phyloP scores from a whole-genome alignment of 176 grass and related monocot genomes.

The Musa schizocarpa region DNA sequence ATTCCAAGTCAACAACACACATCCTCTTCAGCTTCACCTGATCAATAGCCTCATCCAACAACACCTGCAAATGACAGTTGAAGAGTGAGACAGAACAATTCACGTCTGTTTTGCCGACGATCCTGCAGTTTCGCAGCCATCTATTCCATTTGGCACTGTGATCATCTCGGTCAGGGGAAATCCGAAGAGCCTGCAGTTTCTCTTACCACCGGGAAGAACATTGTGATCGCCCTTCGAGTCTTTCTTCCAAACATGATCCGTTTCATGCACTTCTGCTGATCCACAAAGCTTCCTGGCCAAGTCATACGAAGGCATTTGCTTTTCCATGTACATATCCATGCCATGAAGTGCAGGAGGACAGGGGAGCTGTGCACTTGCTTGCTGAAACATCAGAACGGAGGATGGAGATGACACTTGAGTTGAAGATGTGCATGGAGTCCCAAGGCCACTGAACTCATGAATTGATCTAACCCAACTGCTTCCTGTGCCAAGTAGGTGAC shows the following conservation, averaged over 20 bases:
- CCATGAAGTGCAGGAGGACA: constrained; percentile 15
- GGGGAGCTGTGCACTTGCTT: constrained; percentile 19
- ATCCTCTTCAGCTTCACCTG: not conserved
- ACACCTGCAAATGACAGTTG: not conserved
- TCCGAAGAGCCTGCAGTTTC: constrained; percentile 61
- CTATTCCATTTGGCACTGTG: constrained; percentile 20
- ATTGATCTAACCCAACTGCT: constrained; percentile 37
- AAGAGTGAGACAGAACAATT: not conserved
- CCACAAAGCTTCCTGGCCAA: not conserved
- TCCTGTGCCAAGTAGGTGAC: constrained; percentile 20
- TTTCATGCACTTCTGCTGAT: constrained; percentile 3
- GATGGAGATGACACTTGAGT: constrained; percentile 44
- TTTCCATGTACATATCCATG: not conserved
- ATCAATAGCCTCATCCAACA: not conserved
- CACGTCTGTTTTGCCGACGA: not conserved
- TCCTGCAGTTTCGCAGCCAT: not conserved
- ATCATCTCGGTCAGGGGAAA: constrained; percentile 45
- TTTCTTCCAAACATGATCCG: not conserved
- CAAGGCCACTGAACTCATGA: constrained; percentile 30
- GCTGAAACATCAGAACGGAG: constrained; percentile 48
- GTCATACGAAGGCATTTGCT: not conserved
- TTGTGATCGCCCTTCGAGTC: not conserved
- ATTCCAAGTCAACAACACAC: not conserved
- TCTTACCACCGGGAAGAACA: constrained; percentile 12
- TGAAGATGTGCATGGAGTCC: constrained; percentile 19